Evolutionary conservation across 2,329 filamentous ascomycete genomes (phyloP), one percentile per base, ranked within the genome.

Genomic region (Claviceps digitariae): DNA sequence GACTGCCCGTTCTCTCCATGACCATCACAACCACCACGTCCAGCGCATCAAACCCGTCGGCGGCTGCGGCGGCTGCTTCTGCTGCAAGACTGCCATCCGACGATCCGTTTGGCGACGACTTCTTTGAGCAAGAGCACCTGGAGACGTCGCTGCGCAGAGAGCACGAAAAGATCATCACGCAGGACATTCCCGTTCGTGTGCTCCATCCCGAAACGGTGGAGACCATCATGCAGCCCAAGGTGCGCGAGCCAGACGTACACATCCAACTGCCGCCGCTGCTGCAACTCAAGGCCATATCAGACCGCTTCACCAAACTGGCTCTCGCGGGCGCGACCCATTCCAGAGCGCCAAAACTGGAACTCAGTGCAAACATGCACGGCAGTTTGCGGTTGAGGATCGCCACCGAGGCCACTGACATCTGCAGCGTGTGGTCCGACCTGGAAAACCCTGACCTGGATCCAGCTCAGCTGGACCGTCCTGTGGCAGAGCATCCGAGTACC

Each of bases 281-380:
- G 44, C 90, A 96, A 64, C 76, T 98, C 55, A 96, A 97, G 66
- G 86, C 85, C 57, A 93, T 98, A 57, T 95, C 89, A 4, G 93
- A 98, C 67, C 84, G 93, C 52, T 97, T 97, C 70, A 97, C 90
- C 44, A 91, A 87, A 63, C 80, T 97, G 2, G 88, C 87, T 3
- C 70, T 79, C 49, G 72, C 74, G 23, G 72, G 65, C n/a, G 60
- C 63, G 3, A 57, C 59, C 36, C 56, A 73, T 36, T 69, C 70
- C 46, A 64, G 71, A 27, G 70, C 72, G 3, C 81, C 88, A 0
- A 87, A 90, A 62, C 74, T 98, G 3, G 89, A 95, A 66, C 72
- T 97, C 45, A 85, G 85, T 52, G 93, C 90, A 31, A 98, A 96
- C 68, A 95, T 95, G 89, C 87, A 95, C 68, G 93, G 93, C 21